A percentile compares a stretch with the other conserved stretches of the same genome.
phyloP scores from a whole-genome alignment of 2,329 filamentous ascomycete species.

The Ceratocystis cacaofunesta region DNA sequence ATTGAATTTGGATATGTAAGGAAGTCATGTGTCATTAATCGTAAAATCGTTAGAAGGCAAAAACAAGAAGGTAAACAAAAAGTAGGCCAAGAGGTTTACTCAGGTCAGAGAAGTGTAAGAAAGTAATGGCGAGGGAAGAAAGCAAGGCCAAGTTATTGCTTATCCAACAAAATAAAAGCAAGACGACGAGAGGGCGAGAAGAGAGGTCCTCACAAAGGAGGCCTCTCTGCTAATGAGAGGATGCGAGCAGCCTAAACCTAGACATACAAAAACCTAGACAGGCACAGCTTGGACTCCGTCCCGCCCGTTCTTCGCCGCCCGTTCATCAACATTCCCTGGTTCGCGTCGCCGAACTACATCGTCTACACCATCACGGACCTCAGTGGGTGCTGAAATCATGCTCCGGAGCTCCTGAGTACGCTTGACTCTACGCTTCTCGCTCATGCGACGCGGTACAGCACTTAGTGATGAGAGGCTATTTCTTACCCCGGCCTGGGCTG shows the following conservation, averaged over 20 bases:
- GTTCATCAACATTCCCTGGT: not conserved
- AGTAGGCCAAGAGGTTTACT: no score
- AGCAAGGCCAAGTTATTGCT: not conserved
- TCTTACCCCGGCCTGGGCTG: constrained; percentile 14
- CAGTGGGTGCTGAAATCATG: constrained; percentile 44
- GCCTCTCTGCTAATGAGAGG: not conserved
- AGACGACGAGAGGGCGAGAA: not conserved
- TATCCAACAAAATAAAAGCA: not conserved
- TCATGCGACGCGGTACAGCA: constrained; percentile 39
- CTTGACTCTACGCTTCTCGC: constrained; percentile 44
- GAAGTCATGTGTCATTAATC: not conserved
- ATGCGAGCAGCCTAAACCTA: not conserved
- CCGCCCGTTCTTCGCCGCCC: constrained; percentile 22
- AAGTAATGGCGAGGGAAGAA: not conserved
- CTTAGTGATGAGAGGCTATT: constrained; percentile 24
- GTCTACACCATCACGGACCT: constrained; percentile 43
- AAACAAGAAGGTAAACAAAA: not conserved
- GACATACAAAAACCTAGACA: not conserved
- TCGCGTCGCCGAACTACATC: constrained; percentile 36
- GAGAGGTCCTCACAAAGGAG: constrained; percentile 1
- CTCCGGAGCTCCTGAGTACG: constrained; percentile 41
- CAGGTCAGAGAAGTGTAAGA: no score
- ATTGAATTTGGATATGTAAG: not conserved
- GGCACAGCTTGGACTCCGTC: not conserved
- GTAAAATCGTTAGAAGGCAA: not conserved